phyloP scores from a whole-genome alignment of 345 rosid species.

The Aquilaria yunnanensis region DNA sequence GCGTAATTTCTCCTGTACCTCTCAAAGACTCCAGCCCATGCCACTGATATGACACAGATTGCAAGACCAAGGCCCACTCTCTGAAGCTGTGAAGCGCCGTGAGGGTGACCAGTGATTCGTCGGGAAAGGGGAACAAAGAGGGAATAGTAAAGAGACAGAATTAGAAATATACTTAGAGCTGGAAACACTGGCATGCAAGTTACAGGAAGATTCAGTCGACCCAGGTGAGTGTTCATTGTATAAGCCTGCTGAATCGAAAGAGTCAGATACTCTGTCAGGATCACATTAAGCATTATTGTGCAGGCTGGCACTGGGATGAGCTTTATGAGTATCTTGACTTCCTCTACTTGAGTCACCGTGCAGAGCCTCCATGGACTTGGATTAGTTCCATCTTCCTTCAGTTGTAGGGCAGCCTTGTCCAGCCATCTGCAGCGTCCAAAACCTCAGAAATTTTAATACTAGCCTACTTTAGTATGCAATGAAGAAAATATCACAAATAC shows the following conservation, averaged over 20 bases:
- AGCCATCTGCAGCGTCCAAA: conserved; percentile 41
- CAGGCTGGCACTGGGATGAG: conserved; percentile 76
- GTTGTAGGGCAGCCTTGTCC: conserved; percentile 84
- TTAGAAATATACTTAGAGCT: conserved; percentile 73
- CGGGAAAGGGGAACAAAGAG: conserved; percentile 65
- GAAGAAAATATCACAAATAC: neutral
- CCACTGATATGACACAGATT: conserved; percentile 58
- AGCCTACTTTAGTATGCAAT: too few species aligned
- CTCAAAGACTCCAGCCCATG: conserved; percentile 76
- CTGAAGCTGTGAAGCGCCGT: conserved; percentile 93
- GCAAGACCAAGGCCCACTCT: conserved; percentile 79
- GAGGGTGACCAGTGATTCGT: conserved; percentile 79
- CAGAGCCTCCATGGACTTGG: conserved; percentile 87
- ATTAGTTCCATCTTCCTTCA: conserved; percentile 64
- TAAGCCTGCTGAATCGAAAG: conserved; percentile 91
- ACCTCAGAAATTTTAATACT: neutral
- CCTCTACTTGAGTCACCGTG: conserved; percentile 91
- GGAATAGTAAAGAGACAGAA: conserved; percentile 65
- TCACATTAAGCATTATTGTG: conserved; percentile 55
- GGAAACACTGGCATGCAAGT: conserved; percentile 96
- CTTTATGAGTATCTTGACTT: conserved; percentile 74
- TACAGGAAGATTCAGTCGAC: conserved; percentile 69
- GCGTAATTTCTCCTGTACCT: conserved; percentile 72
- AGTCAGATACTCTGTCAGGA: conserved; percentile 75
- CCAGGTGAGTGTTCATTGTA: conserved; percentile 67